Evolutionary conservation across 257 asterid genomes (phyloP), one percentile per base, ranked within the genome.

Genomic region (Lycium ferocissimum): DNA sequence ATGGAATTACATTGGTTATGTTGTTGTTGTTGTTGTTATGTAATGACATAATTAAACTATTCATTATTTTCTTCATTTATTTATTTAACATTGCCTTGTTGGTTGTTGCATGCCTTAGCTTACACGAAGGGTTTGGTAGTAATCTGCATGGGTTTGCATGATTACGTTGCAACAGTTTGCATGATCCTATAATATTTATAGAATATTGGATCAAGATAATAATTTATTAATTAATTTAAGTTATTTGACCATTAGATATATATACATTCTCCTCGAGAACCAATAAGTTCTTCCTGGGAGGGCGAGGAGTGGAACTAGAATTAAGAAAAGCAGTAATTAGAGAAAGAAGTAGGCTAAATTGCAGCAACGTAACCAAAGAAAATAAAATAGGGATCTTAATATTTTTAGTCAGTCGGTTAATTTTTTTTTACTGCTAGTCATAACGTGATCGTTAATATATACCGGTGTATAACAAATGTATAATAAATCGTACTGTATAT

Each of bases 61-160:
- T 40, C 45, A 40, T 40, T 40, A 40, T 40, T 40, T 40, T 6
- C 6, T 4, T 40, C 45, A 40, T 40, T 4, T 40, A 40, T 40
- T 40, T 10, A 72, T 72, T 72, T 45, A 43, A 26, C 33, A 26
- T 26, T 26, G 33, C 33, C 33, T 26, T 26, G 33, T 26, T 51
- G 65, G 14, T 76, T 76, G 61, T 47, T 75, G 81, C 61, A 75
- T 75, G 82, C 47, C 82, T 20, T 51, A 76, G 63, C 82, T 20
- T 51, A 76, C 47, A 76, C 65, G 63, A 76, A 76, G 82, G 13
- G 40, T 22, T 26, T 76, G 22, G 45, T 49, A 51, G 85, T 87
- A 87, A 85, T 82, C 54, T 83, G 63, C 59, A 87, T 83, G 88
- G 84, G 71, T 87, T 82, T 87, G 10, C 61, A 45, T 35, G 51